Evolutionary conservation across 2,329 filamentous ascomycete genomes (phyloP).

Genomic region (Nemania serpens): DNA sequence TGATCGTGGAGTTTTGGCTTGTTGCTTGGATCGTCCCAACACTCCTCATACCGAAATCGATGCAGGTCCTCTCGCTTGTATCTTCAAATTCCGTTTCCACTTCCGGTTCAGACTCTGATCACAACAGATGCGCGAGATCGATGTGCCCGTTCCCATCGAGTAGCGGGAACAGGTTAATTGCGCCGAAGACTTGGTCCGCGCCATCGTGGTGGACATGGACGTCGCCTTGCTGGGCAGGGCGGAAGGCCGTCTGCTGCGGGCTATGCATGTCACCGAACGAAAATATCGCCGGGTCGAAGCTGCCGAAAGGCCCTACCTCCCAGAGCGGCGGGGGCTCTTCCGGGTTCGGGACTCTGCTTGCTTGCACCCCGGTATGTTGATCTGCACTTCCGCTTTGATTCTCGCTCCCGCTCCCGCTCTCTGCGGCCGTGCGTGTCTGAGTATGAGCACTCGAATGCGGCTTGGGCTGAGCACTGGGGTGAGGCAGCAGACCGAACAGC

Average conservation of each 20-base stretch:
- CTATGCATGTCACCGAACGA: slow-evolving; percentile 28
- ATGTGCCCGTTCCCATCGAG: slow-evolving; percentile 58
- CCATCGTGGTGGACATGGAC: slow-evolving; percentile 39
- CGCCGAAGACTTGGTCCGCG: slow-evolving; percentile 48
- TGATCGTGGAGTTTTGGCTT: neutral
- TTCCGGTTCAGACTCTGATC: neutral
- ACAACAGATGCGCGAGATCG: slow-evolving; percentile 48
- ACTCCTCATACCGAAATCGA: neutral
- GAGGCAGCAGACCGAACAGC: slow-evolving; percentile 55
- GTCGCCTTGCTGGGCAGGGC: slow-evolving; percentile 29
- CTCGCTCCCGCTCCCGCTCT: neutral
- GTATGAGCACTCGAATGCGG: neutral
- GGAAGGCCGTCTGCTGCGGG: slow-evolving; percentile 31
- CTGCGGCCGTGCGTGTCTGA: neutral
- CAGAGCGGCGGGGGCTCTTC: neutral
- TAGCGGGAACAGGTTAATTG: slow-evolving; percentile 56
- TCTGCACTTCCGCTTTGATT: neutral
- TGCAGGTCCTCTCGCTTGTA: neutral
- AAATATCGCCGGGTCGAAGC: slow-evolving; percentile 34
- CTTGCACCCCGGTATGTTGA: neutral
- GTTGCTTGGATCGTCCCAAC: neutral
- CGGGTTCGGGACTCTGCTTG: neutral
- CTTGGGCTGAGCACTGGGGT: neutral
- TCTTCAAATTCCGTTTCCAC: neutral
- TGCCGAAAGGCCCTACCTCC: slow-evolving; percentile 13